Conservation (phyloP, 1,284 basidiomycete genomes). For the Coniferiporia sulphurascens region DNA sequence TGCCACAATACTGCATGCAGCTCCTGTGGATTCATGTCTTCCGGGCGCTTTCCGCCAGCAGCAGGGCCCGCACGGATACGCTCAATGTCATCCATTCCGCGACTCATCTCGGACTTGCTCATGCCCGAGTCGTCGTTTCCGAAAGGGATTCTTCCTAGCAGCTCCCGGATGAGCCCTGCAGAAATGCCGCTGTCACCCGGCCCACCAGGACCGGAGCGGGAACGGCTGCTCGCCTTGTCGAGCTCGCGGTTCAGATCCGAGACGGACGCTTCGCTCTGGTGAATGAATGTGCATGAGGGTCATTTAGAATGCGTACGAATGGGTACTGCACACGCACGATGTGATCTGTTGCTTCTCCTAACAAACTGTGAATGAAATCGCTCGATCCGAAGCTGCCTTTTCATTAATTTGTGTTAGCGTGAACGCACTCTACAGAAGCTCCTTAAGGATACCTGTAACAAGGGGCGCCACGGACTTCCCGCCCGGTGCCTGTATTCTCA, state of each 20-base stretch:
- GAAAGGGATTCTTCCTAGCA: constrained; percentile 60
- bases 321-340: constrained; percentile 42
- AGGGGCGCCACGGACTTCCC: constrained; percentile 78
- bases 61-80: constrained; percentile 57
- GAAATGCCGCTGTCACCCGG: constrained; percentile 23
- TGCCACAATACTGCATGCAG: constrained; percentile 82
- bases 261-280: constrained; percentile 70
- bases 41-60: constrained; percentile 56
- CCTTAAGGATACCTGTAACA: constrained; percentile 61
- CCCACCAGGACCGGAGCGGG: constrained; percentile 40
- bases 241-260: constrained; percentile 83
- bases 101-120: constrained; percentile 48
- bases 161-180: constrained; percentile 44
- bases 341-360: constrained; percentile 74
- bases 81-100: constrained; percentile 76
- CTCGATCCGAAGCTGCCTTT: constrained; percentile 78
- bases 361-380: constrained; percentile 79
- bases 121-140: constrained; percentile 31
- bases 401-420: background rate
- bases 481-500: constrained; percentile 71
- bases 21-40: constrained; percentile 87
- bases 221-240: constrained; percentile 52
- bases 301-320: background rate
- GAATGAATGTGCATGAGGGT: background rate
- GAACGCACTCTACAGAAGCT: background rate